A percentile compares a stretch with the other conserved stretches of the same genome.
These are phyloP conservation scores for Epithemia pelagica DNA, from an alignment of 108 stramenopile genomes.

Conservation along the genomic window DNA sequence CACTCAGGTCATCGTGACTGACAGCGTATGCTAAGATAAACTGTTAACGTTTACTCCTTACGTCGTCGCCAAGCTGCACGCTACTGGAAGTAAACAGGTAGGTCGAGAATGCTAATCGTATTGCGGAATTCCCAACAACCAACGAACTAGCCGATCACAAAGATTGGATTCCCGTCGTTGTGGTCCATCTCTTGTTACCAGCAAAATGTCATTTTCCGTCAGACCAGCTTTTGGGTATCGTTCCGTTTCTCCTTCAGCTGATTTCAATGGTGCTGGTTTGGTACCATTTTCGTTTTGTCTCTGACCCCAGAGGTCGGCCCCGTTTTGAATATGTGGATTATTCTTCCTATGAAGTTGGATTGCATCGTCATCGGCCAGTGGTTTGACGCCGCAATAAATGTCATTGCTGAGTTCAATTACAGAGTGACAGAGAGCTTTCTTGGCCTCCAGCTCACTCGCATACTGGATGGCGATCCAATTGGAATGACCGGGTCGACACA, in stretches of 20 bases:
- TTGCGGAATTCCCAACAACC: neutral
- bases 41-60: no score
- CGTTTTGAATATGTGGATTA: neutral
- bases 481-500: neutral
- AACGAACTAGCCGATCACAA: neutral
- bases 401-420: slow-evolving; percentile 1
- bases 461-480: slow-evolving; percentile 28
- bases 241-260: no score
- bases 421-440: slow-evolving; percentile 22
- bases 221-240: no score
- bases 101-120: neutral
- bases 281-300: no score
- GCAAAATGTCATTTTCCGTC: neutral
- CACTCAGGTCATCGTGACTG: no score
- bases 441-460: slow-evolving; percentile 12
- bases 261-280: no score
- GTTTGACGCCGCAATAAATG: slow-evolving; percentile 14
- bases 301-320: neutral
- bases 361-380: slow-evolving; percentile 17
- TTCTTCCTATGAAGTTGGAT: neutral
- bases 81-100: no score
- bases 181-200: neutral
- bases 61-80: no score
- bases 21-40: no score
- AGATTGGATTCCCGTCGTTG: neutral